Base-by-base conservation (phyloP, 805 yeast genomes). In the Saccharomycopsis babjevae region DNA sequence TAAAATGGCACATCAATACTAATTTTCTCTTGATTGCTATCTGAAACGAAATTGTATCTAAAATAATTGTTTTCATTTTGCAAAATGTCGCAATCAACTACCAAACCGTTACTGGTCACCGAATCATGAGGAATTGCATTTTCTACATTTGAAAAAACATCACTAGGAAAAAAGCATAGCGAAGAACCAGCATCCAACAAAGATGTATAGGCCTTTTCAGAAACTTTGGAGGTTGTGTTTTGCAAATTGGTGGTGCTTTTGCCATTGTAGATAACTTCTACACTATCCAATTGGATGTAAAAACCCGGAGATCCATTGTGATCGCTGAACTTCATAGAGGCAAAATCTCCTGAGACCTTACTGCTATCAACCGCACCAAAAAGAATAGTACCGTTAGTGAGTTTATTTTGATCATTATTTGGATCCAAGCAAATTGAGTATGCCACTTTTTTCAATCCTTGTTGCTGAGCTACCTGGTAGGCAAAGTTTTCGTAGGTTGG, bases 351-450 rank as follows among this genome's bases (percentile, higher is more conserved):
- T 0, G 71, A 58, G 68, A 81, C 84, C 71, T 85, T 85, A 43
- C 81, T 77, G 62, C 78, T 80, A 67, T 87, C 93, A 28, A 84
- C 79, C 39, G 85, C 94, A 52, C 94, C 93, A 73, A 87, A 88
- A 56, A 87, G 69, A 18, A 87, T 74, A 15, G 77, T 71, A 5
- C 90, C 92, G 22, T 36, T 54, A 22, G 15, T 32, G 2, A 34
- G 10, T 30, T 54, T 11, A 1, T 73, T 64, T 5, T 67, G 57
- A 0, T 79, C 71, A 42, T 56, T 43, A 18, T n/a, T 30, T 13
- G 70, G 70, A 65, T 83, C 79, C 70, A 88, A 76, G 67, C 75
- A 85, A 59, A 88, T 73, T 0, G 93, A 86, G 69, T 85, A 88
- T 0, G 82, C 80, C 36, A 76, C 75, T 57, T 79, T 77, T 56